A percentile compares a stretch with the other conserved stretches of the same genome.
These are phyloP conservation scores for Cylindrotheca fusiformis DNA, from an alignment of 108 stramenopile genomes.

Conservation along the genomic window DNA sequence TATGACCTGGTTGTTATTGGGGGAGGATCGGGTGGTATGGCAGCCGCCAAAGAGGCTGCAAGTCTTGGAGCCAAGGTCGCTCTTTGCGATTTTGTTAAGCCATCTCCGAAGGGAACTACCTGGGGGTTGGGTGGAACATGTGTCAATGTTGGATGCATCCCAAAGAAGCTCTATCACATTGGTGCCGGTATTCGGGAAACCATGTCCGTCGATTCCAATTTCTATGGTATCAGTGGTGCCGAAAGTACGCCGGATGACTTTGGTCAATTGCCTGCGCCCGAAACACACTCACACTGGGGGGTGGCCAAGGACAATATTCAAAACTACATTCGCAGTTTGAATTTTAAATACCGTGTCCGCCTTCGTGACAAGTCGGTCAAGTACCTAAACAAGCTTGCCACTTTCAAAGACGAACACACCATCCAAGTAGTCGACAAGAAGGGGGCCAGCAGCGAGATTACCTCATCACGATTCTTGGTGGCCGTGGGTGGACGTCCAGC, in stretches of 20 bases:
- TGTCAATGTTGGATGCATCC: conserved; percentile 98
- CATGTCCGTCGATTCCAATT: conserved; percentile 48
- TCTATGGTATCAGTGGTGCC: conserved; percentile 67
- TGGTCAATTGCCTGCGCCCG: conserved; percentile 16
- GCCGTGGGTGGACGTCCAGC: conserved; percentile 96
- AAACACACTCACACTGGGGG: conserved; percentile 64
- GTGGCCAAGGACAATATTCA: conserved; percentile 77
- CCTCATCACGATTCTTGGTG: conserved; percentile 86
- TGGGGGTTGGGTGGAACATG: conserved; percentile 99
- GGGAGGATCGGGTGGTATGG: conserved; percentile 96
- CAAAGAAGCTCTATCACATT: conserved; percentile 98
- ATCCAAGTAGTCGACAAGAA: conserved; percentile 83
- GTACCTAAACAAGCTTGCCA: conserved; percentile 89
- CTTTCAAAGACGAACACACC: conserved; percentile 84
- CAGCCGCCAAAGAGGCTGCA: conserved; percentile 92
- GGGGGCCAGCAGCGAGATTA: conserved; percentile 60
- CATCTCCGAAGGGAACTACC: conserved; percentile 86
- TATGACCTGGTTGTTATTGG: conserved; percentile 97
- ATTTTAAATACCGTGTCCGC: conserved; percentile 95
- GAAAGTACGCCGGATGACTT: conserved; percentile 23
- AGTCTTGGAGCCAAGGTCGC: conserved; percentile 92
- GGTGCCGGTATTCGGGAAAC: conserved; percentile 70
- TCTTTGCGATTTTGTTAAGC: conserved; percentile 95
- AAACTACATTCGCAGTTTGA: conserved; percentile 94
- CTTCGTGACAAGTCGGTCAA: conserved; percentile 92